Evolutionary conservation across 31 red algal species (phyloP), one percentile per base, ranked within the genome.

Genomic region (Endocladia muricata): DNA sequence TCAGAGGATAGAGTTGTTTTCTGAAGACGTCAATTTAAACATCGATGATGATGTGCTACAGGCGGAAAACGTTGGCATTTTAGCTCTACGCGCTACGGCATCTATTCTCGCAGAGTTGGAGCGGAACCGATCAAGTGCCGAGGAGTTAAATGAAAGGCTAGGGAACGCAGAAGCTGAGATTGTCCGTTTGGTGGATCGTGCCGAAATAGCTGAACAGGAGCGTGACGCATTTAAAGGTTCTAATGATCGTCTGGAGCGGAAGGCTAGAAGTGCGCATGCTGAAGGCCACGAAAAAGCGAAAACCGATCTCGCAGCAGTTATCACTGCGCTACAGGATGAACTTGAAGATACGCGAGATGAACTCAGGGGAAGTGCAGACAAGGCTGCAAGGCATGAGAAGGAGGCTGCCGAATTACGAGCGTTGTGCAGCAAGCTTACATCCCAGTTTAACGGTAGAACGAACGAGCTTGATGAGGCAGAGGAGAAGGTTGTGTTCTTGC

Each of bases 381-480:
- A 82, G 28, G 58, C 64, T 15, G 55, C 36, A 23, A 69, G 68
- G 54, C 36, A 69, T n/a, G 86, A 90, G 51, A 82, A 82, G 43
- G 86, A 90, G n/a, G 70, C 86, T 31, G 86, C 71, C 26, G 86
- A 90, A 36, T 48, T 90, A 37, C 86, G 78, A 31, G 86, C 77
- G 61, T 40, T 90, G 17, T 82, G 78, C 61, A 82, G 59, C 52
- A 90, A 90, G 52, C 76, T 90, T 31, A 81, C 76, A 31, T 81
- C 86, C 25, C 77, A 90, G 70, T 51, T 93, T 0, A 77, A 81
- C 61, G 74, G 68, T 41, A 62, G 89, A 2, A 90, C 85, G 1
- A 78, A 74, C 57, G 92, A 89, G 35, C 38, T 95, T 29, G 92
- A 85, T 66, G 84, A 89, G 13, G 85, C 76, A 23, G 82, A 90